phyloP scores from a whole-genome alignment of 768 basidiomycete species.

The Boletus rex-veris region DNA sequence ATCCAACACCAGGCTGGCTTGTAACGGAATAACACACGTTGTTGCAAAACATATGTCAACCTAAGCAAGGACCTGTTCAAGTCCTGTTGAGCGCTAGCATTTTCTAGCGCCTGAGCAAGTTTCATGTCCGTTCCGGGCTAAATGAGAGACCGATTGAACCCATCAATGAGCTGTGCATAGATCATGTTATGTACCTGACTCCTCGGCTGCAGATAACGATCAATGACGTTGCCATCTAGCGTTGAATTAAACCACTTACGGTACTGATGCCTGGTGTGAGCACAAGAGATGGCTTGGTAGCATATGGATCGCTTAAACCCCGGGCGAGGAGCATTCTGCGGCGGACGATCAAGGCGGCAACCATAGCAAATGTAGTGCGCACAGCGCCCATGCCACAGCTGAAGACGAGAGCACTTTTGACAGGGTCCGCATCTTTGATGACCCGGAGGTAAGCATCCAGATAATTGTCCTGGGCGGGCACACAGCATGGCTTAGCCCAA shows the following conservation, averaged over 20 bases:
- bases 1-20: background rate
- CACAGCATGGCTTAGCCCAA: background rate
- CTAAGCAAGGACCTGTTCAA: constrained; percentile 68
- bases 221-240: background rate
- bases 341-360: constrained; percentile 83
- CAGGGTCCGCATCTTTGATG: constrained; percentile 75
- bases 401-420: constrained; percentile 81
- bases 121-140: constrained; percentile 51
- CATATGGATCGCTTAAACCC: constrained; percentile 80
- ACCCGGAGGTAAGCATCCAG: constrained; percentile 89
- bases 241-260: constrained; percentile 32
- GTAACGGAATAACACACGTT: constrained; percentile 43
- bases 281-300: constrained; percentile 32
- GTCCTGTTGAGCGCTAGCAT: constrained; percentile 78
- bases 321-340: constrained; percentile 64
- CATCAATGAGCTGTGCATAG: background rate
- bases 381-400: constrained; percentile 98
- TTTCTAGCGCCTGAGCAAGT: constrained; percentile 63
- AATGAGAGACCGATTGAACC: constrained; percentile 9
- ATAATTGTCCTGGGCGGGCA: constrained; percentile 71
- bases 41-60: constrained; percentile 80
- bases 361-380: constrained; percentile 95
- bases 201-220: constrained; percentile 18
- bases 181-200: constrained; percentile 25
- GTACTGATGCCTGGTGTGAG: constrained; percentile 44